Evolutionary conservation across 1,284 basidiomycete genomes (phyloP), one percentile per base, ranked within the genome.

Genomic region (Cutaneotrichosporon sp.): DNA sequence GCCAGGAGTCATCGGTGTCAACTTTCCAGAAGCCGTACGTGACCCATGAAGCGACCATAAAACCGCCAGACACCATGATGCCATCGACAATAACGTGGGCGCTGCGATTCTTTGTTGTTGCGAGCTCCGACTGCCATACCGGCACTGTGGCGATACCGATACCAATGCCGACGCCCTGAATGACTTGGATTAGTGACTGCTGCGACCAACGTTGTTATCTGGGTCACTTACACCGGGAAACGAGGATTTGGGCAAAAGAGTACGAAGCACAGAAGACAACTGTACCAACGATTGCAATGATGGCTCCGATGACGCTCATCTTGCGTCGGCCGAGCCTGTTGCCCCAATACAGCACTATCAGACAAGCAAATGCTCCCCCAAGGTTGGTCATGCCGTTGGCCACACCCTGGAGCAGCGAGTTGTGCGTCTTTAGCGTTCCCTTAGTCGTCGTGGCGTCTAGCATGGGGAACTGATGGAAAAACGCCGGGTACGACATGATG

Each of bases 41-140:
- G 53, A 69, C 69, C 51, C 67, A 74, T 0, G 67, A 61, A 1
- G 71, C 67, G 37, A 74, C 63, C 49, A 68, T 69, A 31, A 71
- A 57, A 42, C 67, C 64, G 17, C 55, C 63, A 12, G 57, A 61
- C 26, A 65, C 61, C 42, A 59, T 59, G 19, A 72, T 66, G 35
- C 75, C 69, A 53, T 76, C 74, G 42, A 77, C 46, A 47, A 75
- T 70, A 26, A 76, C 75, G 33, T 76, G 67, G 39, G 68, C 61
- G 25, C 75, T 73, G 53, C 76, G 68, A 45, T 75, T 68, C 65
- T 75, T 64, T 5, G 75, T 67, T 27, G 69, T 68, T 17, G 74
- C 69, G 25, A 71, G 67, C 55, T 77, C 76, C 25, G 63, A 60
- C 55, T 70, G 67, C 64, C 64, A 70, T 42, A 76, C 69, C 0